A percentile compares a stretch with the other conserved stretches of the same genome.
Evolutionary conservation across 208 protist genomes (phyloP).

Genomic region (Leishmania turanica): DNA sequence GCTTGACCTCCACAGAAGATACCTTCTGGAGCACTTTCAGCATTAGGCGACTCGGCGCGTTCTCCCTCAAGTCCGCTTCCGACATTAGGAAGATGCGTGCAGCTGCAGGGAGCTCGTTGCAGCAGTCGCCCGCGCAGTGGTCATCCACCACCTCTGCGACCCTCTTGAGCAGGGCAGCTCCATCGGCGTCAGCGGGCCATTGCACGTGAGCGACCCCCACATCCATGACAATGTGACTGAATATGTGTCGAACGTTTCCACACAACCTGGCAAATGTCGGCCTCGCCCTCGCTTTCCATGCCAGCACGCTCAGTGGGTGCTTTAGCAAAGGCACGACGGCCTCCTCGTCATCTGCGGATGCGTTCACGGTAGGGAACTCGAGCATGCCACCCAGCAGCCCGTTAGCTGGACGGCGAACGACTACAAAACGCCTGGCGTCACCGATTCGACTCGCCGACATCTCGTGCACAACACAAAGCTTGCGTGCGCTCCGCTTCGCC

Average conservation of each 20-base stretch:
- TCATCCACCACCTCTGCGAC: conserved; percentile 22
- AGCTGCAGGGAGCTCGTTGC: not conserved
- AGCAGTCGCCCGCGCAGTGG: not conserved
- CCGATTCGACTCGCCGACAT: not conserved
- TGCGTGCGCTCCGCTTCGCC: conserved; percentile 54
- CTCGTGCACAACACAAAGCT: conserved; percentile 84
- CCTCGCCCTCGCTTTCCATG: not conserved
- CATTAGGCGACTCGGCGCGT: conserved; percentile 62
- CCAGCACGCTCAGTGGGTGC: conserved; percentile 12
- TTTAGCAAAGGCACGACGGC: not conserved
- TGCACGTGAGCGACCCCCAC: conserved; percentile 61
- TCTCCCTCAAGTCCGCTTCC: conserved; percentile 39
- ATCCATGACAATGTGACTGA: conserved; percentile 86
- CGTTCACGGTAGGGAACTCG: conserved; percentile 65
- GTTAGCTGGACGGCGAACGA: conserved; percentile 53
- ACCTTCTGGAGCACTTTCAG: conserved; percentile 59
- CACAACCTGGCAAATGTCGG: conserved; percentile 6
- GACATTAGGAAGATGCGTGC: conserved; percentile 55
- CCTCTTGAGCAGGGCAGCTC: conserved; percentile 9
- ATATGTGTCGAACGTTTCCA: conserved; percentile 71
- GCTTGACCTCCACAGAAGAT: not conserved
- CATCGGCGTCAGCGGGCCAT: conserved; percentile 29
- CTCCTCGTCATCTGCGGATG: conserved; percentile 2
- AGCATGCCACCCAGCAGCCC: conserved; percentile 87
- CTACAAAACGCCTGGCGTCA: conserved; percentile 46